These are phyloP conservation scores for Epichloe scottii DNA, from an alignment of 2,329 filamentous ascomycete genomes.

Conservation along the genomic window DNA sequence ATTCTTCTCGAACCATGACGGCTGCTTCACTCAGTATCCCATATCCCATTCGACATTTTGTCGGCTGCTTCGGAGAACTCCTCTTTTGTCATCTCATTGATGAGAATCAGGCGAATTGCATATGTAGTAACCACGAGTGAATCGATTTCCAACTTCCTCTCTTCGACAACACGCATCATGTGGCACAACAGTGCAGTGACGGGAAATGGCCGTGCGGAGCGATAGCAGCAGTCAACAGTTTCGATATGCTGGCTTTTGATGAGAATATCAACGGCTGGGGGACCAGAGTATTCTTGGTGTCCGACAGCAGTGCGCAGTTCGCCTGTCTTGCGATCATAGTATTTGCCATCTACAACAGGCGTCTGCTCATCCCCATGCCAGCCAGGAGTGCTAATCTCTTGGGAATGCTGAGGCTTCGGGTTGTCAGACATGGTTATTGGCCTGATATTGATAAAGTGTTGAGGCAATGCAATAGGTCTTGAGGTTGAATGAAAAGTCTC, in stretches of 20 bases:
- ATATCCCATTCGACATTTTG: constrained; percentile 3
- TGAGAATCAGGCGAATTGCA: constrained; percentile 6
- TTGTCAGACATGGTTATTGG: neutral
- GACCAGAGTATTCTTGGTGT: constrained; percentile 4
- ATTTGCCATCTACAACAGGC: constrained; percentile 9
- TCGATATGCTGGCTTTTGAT: constrained; percentile 4
- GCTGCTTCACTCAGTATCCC: neutral
- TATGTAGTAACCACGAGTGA: constrained; percentile 8
- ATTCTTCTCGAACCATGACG: no score
- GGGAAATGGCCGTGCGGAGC: constrained; percentile 6
- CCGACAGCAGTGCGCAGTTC: constrained; percentile 3
- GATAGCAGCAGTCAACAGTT: neutral
- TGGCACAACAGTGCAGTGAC: constrained; percentile 5
- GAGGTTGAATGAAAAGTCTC: no score
- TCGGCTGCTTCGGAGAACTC: neutral
- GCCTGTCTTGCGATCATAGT: constrained; percentile 7
- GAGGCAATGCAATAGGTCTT: no score
- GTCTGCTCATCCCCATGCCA: constrained; percentile 7
- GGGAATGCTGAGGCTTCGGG: constrained; percentile 1
- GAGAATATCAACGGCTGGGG: constrained; percentile 7
- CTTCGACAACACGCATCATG: constrained; percentile 8
- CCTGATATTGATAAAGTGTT: no score
- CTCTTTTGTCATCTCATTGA: neutral
- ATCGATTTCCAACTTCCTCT: constrained; percentile 6
- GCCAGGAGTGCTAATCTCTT: constrained; percentile 1